phyloP scores from a whole-genome alignment of 1,284 basidiomycete species.

The Apiotrichum laibachii region DNA sequence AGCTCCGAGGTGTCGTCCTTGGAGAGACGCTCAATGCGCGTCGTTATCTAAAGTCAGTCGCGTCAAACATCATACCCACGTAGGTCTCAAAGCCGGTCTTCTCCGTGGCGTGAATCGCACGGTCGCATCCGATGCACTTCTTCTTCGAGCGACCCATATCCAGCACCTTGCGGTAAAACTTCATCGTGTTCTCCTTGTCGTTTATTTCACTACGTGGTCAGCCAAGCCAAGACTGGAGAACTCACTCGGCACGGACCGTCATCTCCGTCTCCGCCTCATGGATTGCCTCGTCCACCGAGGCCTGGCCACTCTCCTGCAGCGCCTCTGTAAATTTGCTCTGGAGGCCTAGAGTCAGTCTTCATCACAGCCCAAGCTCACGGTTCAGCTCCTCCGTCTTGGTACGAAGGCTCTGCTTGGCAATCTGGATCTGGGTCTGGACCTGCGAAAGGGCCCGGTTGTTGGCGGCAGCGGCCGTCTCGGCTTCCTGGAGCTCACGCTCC shows the following conservation, averaged over 20 bases:
- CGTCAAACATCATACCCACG: constrained; percentile 52
- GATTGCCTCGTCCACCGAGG: constrained; percentile 60
- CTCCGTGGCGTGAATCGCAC: constrained; percentile 65
- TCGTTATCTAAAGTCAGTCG: constrained; percentile 54
- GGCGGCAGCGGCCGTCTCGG: constrained; percentile 57
- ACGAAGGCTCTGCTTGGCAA: constrained; percentile 62
- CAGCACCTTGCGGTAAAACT: constrained; percentile 65
- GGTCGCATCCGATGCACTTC: constrained; percentile 72
- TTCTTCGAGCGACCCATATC: constrained; percentile 63
- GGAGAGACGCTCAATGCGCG: constrained; percentile 25
- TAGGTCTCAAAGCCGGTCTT: constrained; percentile 64
- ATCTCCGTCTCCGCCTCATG: constrained; percentile 60
- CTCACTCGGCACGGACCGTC: constrained; percentile 60
- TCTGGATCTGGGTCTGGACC: constrained; percentile 62
- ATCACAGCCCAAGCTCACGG: constrained; percentile 52
- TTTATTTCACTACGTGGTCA: constrained; percentile 17
- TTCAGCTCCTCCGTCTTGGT: constrained; percentile 64
- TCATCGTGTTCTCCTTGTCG: constrained; percentile 14
- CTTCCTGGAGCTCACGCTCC: constrained; percentile 61
- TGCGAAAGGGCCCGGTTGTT: constrained; percentile 62
- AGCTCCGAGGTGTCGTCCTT: constrained; percentile 41
- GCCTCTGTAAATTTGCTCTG: constrained; percentile 59
- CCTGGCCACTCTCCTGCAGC: constrained; percentile 50
- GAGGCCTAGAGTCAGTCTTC: constrained; percentile 53
- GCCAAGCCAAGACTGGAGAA: not conserved